These are phyloP conservation scores for Mycena rebaudengoi DNA, from an alignment of 768 basidiomycete species.

Conservation along the genomic window DNA sequence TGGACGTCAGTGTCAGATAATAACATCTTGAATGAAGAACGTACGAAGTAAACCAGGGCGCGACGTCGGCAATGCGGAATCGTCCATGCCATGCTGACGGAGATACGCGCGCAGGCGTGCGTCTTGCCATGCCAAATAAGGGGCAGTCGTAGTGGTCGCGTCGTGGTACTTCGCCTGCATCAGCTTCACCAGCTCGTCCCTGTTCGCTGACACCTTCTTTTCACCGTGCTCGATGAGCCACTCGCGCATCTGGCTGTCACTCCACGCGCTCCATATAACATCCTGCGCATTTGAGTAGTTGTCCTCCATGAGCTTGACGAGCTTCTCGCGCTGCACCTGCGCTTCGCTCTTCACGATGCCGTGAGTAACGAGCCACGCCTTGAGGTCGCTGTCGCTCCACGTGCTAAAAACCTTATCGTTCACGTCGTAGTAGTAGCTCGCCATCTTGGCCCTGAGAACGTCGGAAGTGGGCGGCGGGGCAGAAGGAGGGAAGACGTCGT, in stretches of 20 bases:
- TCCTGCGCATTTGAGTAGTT: slow-evolving; percentile 72
- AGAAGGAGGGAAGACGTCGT: slow-evolving; percentile 71
- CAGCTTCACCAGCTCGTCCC: slow-evolving; percentile 78
- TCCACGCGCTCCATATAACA: slow-evolving; percentile 75
- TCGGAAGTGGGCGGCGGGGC: slow-evolving; percentile 62
- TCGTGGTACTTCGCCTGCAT: slow-evolving; percentile 77
- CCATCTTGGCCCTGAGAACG: slow-evolving; percentile 72
- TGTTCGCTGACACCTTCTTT: slow-evolving; percentile 66
- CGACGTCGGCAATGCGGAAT: slow-evolving; percentile 67
- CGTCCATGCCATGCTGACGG: slow-evolving; percentile 76
- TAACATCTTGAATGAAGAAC: too few species aligned
- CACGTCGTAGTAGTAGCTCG: slow-evolving; percentile 76
- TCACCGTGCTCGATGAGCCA: slow-evolving; percentile 84
- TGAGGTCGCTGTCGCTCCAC: slow-evolving; percentile 85
- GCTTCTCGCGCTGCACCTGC: slow-evolving; percentile 74
- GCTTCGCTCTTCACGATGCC: slow-evolving; percentile 76
- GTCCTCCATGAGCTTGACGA: slow-evolving; percentile 77
- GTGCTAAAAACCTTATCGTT: slow-evolving; percentile 63
- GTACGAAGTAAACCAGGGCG: slow-evolving; percentile 84
- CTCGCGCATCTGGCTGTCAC: slow-evolving; percentile 71
- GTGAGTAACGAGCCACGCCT: slow-evolving; percentile 81
- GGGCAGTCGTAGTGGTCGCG: slow-evolving; percentile 48
- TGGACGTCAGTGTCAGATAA: too few species aligned
- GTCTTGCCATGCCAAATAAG: slow-evolving; percentile 92
- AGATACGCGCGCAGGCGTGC: slow-evolving; percentile 91